phyloP scores from a whole-genome alignment of 495 filamentous ascomycete genomes.

The Aspergillus funiculosus region DNA sequence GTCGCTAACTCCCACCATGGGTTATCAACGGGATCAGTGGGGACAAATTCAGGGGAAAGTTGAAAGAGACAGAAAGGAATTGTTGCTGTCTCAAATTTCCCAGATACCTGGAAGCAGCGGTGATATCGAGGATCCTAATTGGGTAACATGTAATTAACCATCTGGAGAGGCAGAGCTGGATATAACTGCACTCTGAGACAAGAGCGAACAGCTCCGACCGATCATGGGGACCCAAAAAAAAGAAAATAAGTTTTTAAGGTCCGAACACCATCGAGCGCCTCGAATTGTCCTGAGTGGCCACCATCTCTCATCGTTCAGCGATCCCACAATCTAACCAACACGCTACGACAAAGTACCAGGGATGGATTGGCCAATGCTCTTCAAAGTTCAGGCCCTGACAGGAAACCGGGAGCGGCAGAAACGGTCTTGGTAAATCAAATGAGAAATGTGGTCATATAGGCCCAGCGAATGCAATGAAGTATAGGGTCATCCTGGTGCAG shows the following conservation, averaged over 20 bases:
- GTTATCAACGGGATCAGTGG: conserved; percentile 10
- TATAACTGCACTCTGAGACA: too few relatives aligned
- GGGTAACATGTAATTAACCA: conserved; percentile 1
- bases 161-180: background rate
- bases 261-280: conserved; percentile 3
- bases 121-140: conserved; percentile 2
- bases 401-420: conserved; percentile 26
- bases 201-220: conserved; percentile 11
- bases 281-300: background rate
- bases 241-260: background rate
- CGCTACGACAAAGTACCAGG: conserved; percentile 4
- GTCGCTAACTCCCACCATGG: conserved; percentile 6
- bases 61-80: conserved; percentile 8
- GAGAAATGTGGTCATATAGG: conserved; percentile 13
- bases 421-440: conserved; percentile 19
- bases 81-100: background rate
- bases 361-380: conserved; percentile 22
- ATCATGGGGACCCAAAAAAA: background rate
- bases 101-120: background rate
- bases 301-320: conserved; percentile 10
- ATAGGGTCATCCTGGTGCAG: conserved; percentile 6
- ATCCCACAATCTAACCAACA: conserved; percentile 13
- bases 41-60: conserved; percentile 12
- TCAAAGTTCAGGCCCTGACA: conserved; percentile 26
- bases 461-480: background rate